Evolutionary conservation across 2,329 filamentous ascomycete genomes (phyloP).

Genomic region (Neobulgaria alba): DNA sequence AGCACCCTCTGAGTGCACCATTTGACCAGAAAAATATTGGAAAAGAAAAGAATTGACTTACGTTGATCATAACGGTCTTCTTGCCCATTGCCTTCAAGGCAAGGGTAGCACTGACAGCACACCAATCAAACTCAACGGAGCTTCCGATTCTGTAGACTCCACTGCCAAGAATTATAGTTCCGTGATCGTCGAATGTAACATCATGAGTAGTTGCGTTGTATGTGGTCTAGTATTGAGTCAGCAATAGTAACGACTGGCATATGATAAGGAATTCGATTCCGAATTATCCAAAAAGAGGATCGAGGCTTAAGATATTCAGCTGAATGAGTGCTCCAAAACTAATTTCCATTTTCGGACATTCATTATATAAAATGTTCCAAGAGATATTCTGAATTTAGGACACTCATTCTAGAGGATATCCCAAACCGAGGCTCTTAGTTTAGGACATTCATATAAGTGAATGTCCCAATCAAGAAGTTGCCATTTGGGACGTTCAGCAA

Average conservation of each 20-base stretch:
- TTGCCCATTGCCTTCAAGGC: conserved; percentile 79
- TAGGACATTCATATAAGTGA: too few species aligned
- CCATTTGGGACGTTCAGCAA: too few species aligned
- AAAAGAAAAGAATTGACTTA: conserved; percentile 31
- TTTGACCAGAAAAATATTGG: conserved; percentile 1
- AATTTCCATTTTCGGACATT: too few species aligned
- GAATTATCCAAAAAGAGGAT: not conserved
- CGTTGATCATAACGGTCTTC: conserved; percentile 97
- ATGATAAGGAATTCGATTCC: not conserved
- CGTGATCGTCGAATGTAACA: conserved; percentile 87
- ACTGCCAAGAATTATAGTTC: conserved; percentile 79
- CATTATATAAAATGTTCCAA: too few species aligned
- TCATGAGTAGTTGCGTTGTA: conserved; percentile 96
- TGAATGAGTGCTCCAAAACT: too few species aligned
- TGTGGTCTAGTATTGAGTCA: conserved; percentile 60
- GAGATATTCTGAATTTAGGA: too few species aligned
- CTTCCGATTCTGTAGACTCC: conserved; percentile 97
- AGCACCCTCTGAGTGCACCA: too few species aligned
- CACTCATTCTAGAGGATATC: too few species aligned
- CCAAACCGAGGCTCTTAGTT: too few species aligned
- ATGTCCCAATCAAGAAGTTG: too few species aligned
- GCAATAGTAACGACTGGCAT: not conserved
- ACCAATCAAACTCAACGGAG: conserved; percentile 99
- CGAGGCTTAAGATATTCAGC: not conserved
- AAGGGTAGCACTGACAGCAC: conserved; percentile 81